Evolutionary conservation across 352 stramenopile species (phyloP), one percentile per base, ranked within the genome.

Genomic region (Globisporangium apiculatum): DNA sequence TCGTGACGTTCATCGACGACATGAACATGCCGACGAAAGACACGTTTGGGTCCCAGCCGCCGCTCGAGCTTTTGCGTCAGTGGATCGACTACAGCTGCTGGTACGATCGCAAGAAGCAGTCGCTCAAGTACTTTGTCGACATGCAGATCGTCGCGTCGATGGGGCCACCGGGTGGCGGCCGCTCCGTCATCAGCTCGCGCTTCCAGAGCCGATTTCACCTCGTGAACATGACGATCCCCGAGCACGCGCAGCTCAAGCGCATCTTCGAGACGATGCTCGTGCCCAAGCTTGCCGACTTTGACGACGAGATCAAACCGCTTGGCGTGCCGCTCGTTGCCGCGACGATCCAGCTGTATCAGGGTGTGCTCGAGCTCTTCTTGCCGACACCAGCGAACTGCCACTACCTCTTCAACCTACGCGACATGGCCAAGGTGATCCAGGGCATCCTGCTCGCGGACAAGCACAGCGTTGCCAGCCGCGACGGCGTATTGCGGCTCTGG

Each of bases 11-110:
- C 60, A 88, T 97, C 36, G 89, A 97, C 51, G 90, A 97, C 58
- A 74, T 97, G 68, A 97, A 97, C 63, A 97, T 97, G 87, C 89
- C 89, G 4, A 86, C 83, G 9, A 92, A 92, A 57, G 90, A 97
- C 57, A 68, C 76, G 53, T 97, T 97, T 59, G 90, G 89, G 15
- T 95, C 91, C 6, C 92, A 98, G 55, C 87, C 91, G 1, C 89
- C 92, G 0, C 69, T 98, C 2, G 91, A 97, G 54, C 61, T 98
- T 14, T 57, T 98, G 35, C 83, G 92, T 0, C 91, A 97, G 57
- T 96, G 86, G 85, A 77, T 97, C 5, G 92, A 98, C 67, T 97
- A 97, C 65, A 76, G 83, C 51, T 92, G 86, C 51, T 97, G 87
- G 87, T 98, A 96, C 53, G 91, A 98, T 60, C 86, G 91, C 12